phyloP scores from a whole-genome alignment of 2,329 filamentous ascomycete genomes.

The Pleoardoris graminearum region DNA sequence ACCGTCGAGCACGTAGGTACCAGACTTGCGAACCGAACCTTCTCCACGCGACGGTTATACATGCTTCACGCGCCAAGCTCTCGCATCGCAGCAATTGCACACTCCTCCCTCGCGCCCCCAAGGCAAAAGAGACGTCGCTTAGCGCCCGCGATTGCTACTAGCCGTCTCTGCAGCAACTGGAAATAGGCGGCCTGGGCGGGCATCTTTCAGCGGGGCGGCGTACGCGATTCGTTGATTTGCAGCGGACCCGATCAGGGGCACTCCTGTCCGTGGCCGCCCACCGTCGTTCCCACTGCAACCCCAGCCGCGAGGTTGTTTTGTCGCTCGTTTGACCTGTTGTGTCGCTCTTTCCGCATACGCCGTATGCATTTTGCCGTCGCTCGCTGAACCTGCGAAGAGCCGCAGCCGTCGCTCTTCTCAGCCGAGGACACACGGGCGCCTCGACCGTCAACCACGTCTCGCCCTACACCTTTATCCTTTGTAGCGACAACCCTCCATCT shows the following conservation, averaged over 20 bases:
- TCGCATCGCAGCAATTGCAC: background rate
- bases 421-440: background rate
- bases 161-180: conserved; percentile 18
- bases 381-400: conserved; percentile 29
- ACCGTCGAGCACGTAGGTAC: conserved; percentile 1
- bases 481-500: background rate
- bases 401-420: conserved; percentile 1
- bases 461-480: conserved; percentile 1
- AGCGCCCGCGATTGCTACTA: conserved; percentile 9
- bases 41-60: background rate
- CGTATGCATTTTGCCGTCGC: conserved; percentile 29
- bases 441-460: background rate
- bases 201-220: conserved; percentile 5
- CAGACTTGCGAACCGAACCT: background rate
- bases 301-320: conserved; percentile 17
- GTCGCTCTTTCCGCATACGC: conserved; percentile 18
- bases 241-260: conserved; percentile 18
- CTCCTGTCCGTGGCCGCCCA: conserved; percentile 10
- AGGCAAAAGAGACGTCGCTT: background rate
- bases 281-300: conserved; percentile 34
- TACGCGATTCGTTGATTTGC: conserved; percentile 8
- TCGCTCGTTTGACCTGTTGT: conserved; percentile 26
- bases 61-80: background rate
- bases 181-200: conserved; percentile 12
- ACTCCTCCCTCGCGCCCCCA: background rate